Evolutionary conservation across 192 early-diverging fungal genomes (phyloP), one percentile per base, ranked within the genome.

Genomic region (Paraglomus brasilianum): DNA sequence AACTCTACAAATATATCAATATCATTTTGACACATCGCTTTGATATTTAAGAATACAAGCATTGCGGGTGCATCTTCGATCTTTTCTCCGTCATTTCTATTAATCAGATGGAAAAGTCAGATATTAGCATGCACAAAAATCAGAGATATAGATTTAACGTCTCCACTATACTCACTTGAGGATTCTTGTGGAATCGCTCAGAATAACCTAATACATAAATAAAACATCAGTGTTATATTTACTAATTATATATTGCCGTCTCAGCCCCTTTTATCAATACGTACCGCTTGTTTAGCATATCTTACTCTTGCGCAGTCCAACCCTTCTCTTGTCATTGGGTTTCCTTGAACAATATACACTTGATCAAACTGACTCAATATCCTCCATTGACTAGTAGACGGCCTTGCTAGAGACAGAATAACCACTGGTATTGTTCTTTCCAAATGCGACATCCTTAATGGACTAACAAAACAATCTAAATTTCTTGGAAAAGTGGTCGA

Each of bases 321-420:
- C 4, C 67, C 67, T 46, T 69, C 67, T 57, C 67, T n/a, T n/a
- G 55, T 69, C 67, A 69, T 69, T 30, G 67, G 67, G 39, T 69
- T 69, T 47, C 67, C 67, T 58, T 69, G 21, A 7, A 57, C 53
- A 46, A 69, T 58, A 69, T 69, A 69, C 4, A 69, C 55, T 39
- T 69, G 53, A 47, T 69, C 53, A 58, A 69, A 69, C 38, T 58
- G 67, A 57, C 67, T 58, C 30, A 69, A 45, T 9, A 69, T 69
- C 39, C 42, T 51, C 51, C 51, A 69, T 46, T 69, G 67, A 38
- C 53, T 69, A 47, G 45, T 41, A 38, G 10, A 47, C 47, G 67
- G 67, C 22, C 67, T 69, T 36, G 43, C 42, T 7, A 42, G 44
- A 5, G 67, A 69, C 19, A 69, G 41, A 69, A 69, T 69, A 13